Evolutionary conservation across 2,329 filamentous ascomycete species (phyloP).

Genomic region (Aspergillus ochraceus): DNA sequence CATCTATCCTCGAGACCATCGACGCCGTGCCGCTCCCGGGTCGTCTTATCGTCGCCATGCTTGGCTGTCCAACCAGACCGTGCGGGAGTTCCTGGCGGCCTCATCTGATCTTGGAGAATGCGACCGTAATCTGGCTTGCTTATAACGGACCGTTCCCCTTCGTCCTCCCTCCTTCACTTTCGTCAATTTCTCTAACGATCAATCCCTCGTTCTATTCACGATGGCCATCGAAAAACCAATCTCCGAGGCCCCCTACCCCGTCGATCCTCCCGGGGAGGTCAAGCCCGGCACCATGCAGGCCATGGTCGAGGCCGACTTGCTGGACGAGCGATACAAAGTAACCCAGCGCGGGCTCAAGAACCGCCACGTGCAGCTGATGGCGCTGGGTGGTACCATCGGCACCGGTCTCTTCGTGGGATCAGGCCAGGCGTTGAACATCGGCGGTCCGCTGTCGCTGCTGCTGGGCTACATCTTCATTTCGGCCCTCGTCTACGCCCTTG

Average conservation of each 20-base stretch:
- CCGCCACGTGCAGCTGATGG: constrained; percentile 48
- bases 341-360: constrained; percentile 45
- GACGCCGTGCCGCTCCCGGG: neutral
- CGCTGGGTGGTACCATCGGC: constrained; percentile 59
- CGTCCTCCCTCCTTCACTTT: neutral
- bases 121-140: neutral
- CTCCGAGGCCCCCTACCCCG: neutral
- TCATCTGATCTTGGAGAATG: neutral
- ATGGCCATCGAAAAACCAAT: constrained; percentile 13
- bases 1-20: neutral
- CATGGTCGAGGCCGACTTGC: constrained; percentile 41
- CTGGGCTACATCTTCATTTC: constrained; percentile 55
- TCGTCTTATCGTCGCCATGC: neutral
- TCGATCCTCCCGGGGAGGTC: constrained; percentile 10
- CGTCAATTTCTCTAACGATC: too few relatives aligned
- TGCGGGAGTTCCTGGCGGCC: neutral
- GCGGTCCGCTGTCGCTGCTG: constrained; percentile 53
- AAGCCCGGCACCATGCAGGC: constrained; percentile 27
- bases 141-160: neutral
- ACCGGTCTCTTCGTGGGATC: constrained; percentile 58
- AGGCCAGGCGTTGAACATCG: constrained; percentile 53
- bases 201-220: neutral
- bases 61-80: neutral
- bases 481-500: constrained; percentile 46
- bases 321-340: constrained; percentile 41